These are phyloP conservation scores for Polyporus arcularius DNA, from an alignment of 768 basidiomycete species.

Conservation along the genomic window DNA sequence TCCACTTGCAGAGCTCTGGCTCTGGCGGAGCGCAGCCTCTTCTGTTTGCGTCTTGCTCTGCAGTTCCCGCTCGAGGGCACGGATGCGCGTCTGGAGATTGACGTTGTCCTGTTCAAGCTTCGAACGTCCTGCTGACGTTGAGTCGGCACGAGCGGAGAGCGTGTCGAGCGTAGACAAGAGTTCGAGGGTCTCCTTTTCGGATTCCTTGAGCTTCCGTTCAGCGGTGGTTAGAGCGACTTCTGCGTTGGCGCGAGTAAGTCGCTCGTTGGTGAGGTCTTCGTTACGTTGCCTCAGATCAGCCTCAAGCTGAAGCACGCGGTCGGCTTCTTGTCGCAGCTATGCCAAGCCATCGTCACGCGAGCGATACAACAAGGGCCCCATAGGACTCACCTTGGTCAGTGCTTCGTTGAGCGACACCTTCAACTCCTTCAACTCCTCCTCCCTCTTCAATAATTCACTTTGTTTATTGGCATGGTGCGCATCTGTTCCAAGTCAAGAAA, in stretches of 20 bases:
- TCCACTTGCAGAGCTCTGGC: conserved; percentile 10
- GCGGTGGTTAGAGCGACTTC: conserved; percentile 49
- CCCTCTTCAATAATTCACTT: conserved; percentile 37
- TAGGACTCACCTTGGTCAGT: conserved; percentile 36
- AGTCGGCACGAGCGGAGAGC: conserved; percentile 54
- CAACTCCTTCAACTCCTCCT: conserved; percentile 37
- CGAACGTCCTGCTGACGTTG: conserved; percentile 40
- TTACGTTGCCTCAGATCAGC: conserved; percentile 46
- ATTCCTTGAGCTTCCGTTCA: conserved; percentile 51
- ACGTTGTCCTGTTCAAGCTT: conserved; percentile 61
- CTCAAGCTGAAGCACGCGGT: conserved; percentile 58
- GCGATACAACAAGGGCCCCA: not conserved
- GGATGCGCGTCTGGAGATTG: conserved; percentile 56
- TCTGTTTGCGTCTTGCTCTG: conserved; percentile 18
- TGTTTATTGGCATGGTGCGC: conserved; percentile 37
- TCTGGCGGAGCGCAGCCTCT: conserved; percentile 16
- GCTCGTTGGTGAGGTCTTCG: conserved; percentile 61
- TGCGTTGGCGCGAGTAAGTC: conserved; percentile 51
- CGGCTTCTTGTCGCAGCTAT: conserved; percentile 59
- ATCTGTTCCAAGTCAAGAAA: conserved; percentile 28
- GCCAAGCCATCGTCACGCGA: conserved; percentile 9
- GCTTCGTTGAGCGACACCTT: conserved; percentile 37
- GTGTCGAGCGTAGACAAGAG: conserved; percentile 58
- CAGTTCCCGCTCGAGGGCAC: conserved; percentile 48
- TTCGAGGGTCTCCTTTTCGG: conserved; percentile 51